Evolutionary conservation across 768 basidiomycete species (phyloP).

Genomic region (Pisolithus microcarpus): DNA sequence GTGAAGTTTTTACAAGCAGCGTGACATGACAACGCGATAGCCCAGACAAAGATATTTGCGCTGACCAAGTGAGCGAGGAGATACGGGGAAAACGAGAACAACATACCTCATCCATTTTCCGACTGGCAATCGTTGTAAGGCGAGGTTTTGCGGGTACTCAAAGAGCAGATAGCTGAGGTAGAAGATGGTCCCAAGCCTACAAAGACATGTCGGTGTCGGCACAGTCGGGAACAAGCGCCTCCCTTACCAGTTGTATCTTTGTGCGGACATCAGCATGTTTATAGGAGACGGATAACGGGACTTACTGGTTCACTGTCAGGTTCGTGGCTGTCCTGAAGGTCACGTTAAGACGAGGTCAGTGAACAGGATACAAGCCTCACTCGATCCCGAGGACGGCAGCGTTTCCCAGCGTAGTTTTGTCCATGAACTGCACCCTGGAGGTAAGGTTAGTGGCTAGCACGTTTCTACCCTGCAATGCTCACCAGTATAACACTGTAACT

Average conservation of each 20-base stretch:
- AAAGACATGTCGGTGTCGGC: not conserved
- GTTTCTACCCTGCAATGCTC: slow-evolving; percentile 1
- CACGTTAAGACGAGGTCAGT: not conserved
- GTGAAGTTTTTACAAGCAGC: slow-evolving; percentile 68
- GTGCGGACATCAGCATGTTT: not conserved
- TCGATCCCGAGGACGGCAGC: slow-evolving; percentile 64
- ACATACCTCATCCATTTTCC: slow-evolving; percentile 74
- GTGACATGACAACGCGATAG: slow-evolving; percentile 49
- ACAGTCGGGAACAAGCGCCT: not conserved
- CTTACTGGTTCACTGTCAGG: slow-evolving; percentile 59
- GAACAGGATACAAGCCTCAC: slow-evolving; percentile 27
- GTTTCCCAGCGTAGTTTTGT: slow-evolving; percentile 64
- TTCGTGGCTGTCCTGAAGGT: slow-evolving; percentile 47
- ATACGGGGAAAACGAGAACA: not conserved
- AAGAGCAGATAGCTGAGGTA: slow-evolving; percentile 65
- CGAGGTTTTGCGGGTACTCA: slow-evolving; percentile 70
- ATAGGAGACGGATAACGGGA: not conserved
- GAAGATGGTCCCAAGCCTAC: slow-evolving; percentile 69
- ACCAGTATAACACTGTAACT: slow-evolving; percentile 50
- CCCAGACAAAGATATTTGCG: slow-evolving; percentile 63
- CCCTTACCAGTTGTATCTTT: slow-evolving; percentile 58
- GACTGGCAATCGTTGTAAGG: slow-evolving; percentile 65
- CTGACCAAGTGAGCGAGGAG: slow-evolving; percentile 23
- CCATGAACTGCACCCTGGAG: slow-evolving; percentile 72
- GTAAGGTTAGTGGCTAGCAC: not conserved